Base-by-base conservation (phyloP, 345 rosid genomes). In the Noccaea bulbosa region DNA sequence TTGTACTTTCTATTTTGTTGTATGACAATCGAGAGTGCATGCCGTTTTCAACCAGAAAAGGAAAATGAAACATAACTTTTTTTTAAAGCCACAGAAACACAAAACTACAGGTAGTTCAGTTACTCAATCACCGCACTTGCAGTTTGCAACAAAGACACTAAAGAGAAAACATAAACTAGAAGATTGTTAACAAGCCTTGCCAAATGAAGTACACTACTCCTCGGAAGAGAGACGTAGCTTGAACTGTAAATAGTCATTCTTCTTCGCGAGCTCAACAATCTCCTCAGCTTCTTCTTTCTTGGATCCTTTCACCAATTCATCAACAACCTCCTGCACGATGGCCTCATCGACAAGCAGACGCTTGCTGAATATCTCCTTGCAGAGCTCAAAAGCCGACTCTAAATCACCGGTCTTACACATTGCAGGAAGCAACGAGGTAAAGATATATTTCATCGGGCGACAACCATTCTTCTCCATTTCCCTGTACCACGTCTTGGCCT, bases 341-440 rank as follows among this genome's bases (percentile, higher is more conserved):
- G 66, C 62, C 49, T 10, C 57, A 40, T 78, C 76, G 3, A 80
- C 67, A 33, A 56, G 58, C 7, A 62, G 39, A 35, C 73, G 63
- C 59, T 63, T 76, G 3, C 49, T 14, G 35, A 86, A 63, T 54
- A 76, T 65, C 47, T 76, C 81, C 73, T 73, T 72, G 34, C 82
- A 86, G 11, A 88, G 70, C 75, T 79, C 79, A 47, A 53, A 65
- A 17, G 88, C 96, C 50, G 71, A 77, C 10, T 65, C 84, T 43
- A 81, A 40, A 52, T 92, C 94, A 52, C 79, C 87, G 40, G 85
- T 78, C 73, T 85, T 75, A 22, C 86, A 79, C 39, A 81, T 56
- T 41, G 84, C 85, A 1, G 81, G 81, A 64, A 86, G 54, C 39
- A 92, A 54, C 30, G 57, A 70, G n/a, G 53, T 24, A 17, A 78